Evolutionary conservation across 2,329 filamentous ascomycete species (phyloP), one percentile per base, ranked within the genome.

Genomic region (Penicillium sp.): DNA sequence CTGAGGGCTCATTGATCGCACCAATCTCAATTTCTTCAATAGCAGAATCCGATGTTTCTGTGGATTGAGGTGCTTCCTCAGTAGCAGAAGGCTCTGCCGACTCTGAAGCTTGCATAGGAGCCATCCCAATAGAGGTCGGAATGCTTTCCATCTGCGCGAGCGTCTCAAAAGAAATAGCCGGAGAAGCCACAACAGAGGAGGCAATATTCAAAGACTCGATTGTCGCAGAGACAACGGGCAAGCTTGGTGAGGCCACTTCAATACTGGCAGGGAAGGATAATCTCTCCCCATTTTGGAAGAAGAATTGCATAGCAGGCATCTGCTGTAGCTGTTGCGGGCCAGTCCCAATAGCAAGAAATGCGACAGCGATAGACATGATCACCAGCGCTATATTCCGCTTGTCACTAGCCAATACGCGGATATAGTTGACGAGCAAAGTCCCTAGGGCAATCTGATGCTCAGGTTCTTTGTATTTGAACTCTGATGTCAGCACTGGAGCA

Each of bases 371-470:
- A 27, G 53, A 60, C 37, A 60, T 51, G 18, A 57, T 12, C 6
- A 60, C 40, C 2, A 60, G 20, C 5, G 76, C 70, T 11, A 83
- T 69, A 62, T 85, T 86, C 35, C 79, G 76, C 44, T 75, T 74
- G 60, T 86, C 84, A 43, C 75, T 75, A 2, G 80, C 73, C 20
- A 84, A 69, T 1, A 83, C 69, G 23, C 77, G 71, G 18, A 84
- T 54, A 61, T 84, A 85, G 63, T 84, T 84, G 55, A 75, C 72
- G 43, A 85, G 57, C 14, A 85, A 70, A 0, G 78, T 78, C 15
- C 75, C 72, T 0, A 86, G 70, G 2, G 82, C 81, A 20, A 85
- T 75, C 15, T 85, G 75, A 2, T 65, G 56, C 7, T 59, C 49
- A 8, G 29, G 22, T 22, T 51, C 37, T 44, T 35, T 15, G 61